Conservation (phyloP, 179 eudicot species). For the Spergularia azorica region DNA sequence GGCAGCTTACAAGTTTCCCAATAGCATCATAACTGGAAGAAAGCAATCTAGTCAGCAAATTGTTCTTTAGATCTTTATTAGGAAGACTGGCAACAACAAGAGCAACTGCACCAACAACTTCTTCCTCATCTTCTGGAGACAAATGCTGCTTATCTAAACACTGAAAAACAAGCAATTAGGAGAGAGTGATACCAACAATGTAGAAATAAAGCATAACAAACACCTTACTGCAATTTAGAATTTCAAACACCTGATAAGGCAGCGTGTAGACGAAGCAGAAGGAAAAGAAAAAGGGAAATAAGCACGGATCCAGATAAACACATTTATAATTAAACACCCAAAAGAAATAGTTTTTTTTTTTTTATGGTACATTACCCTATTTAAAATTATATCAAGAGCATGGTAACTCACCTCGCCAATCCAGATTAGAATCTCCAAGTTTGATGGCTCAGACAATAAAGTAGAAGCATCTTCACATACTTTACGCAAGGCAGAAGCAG, state of each 20-base stretch:
- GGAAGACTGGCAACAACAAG: conserved; percentile 61
- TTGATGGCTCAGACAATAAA: conserved; percentile 60
- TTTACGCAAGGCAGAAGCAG: conserved; percentile 89
- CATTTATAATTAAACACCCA: background rate
- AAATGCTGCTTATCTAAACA: conserved; percentile 69
- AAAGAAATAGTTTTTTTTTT: background rate
- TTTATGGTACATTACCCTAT: background rate
- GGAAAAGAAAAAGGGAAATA: background rate
- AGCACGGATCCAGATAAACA: background rate
- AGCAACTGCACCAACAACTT: conserved; percentile 77
- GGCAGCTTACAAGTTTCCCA: conserved; percentile 72
- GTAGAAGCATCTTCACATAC: conserved; percentile 90
- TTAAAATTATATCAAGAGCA: conserved; percentile 7
- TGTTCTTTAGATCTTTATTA: conserved; percentile 70
- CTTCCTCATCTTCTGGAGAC: conserved; percentile 85
- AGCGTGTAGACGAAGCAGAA: background rate
- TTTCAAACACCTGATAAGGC: conserved; percentile 2
- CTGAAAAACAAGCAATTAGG: conserved; percentile 34
- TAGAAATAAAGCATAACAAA: background rate
- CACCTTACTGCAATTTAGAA: background rate
- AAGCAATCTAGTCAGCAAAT: conserved; percentile 68
- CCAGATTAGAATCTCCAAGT: conserved; percentile 86
- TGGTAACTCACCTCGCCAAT: conserved; percentile 75
- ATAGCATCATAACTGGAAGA: conserved; percentile 75
- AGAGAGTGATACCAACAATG: conserved; percentile 1